Evolutionary conservation across 2,329 filamentous ascomycete species (phyloP).

Genomic region (Diaporthe sp.): DNA sequence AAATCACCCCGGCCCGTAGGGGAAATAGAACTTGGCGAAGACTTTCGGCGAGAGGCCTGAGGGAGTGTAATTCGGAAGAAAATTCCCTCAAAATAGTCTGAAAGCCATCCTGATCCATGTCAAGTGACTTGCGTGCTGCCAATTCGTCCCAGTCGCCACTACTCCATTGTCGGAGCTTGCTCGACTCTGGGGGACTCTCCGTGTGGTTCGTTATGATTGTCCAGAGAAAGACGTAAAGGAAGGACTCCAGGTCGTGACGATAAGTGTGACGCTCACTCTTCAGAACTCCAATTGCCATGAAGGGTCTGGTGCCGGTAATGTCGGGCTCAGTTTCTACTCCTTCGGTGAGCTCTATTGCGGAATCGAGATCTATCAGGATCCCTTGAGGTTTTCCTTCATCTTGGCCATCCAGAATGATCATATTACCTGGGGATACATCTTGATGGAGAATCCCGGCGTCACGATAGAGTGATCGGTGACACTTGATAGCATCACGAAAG

Average conservation of each 20-base stretch:
- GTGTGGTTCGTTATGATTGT: conserved; percentile 9
- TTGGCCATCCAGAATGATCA: conserved; percentile 14
- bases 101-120: neutral
- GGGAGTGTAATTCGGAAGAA: neutral
- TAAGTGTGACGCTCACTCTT: conserved; percentile 1
- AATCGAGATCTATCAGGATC: conserved; percentile 14
- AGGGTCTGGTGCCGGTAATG: conserved; percentile 8
- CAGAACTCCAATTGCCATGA: conserved; percentile 9
- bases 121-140: neutral
- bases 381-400: neutral
- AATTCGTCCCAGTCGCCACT: conserved; percentile 5
- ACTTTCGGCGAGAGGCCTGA: neutral
- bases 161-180: conserved; percentile 24
- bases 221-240: conserved; percentile 14
- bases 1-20: neutral
- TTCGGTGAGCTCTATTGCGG: neutral
- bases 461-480: conserved; percentile 5
- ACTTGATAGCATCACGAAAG: conserved; percentile 16
- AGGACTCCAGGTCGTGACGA: conserved; percentile 1
- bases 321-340: neutral
- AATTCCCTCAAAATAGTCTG: neutral
- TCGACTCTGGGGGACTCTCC: neutral
- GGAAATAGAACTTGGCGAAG: conserved; percentile 4
- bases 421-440: conserved; percentile 9
- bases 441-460: conserved; percentile 6